These are phyloP conservation scores for Phaseolus coccineus DNA, from an alignment of 331 rosid genomes.

Conservation along the genomic window DNA sequence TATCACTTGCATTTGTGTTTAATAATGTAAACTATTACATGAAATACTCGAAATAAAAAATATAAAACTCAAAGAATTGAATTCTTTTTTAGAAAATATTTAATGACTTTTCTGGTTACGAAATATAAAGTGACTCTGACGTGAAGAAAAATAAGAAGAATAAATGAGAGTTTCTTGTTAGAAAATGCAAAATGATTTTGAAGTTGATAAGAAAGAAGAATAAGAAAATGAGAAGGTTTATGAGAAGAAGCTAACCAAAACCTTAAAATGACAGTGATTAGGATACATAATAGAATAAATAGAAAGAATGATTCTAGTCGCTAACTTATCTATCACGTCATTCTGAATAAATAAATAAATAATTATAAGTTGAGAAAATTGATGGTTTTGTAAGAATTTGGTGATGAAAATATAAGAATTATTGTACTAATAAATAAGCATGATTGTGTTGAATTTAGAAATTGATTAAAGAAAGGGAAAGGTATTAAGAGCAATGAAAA, in stretches of 20 bases:
- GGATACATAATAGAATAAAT: neutral
- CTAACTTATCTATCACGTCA: slow-evolving; percentile 12
- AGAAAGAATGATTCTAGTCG: neutral
- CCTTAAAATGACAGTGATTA: slow-evolving; percentile 9
- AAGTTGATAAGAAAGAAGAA: neutral
- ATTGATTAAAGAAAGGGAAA: slow-evolving; percentile 2
- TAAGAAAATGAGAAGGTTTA: neutral
- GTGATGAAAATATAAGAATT: neutral
- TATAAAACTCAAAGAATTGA: too few relatives aligned
- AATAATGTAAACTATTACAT: too few relatives aligned
- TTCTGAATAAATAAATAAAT: neutral
- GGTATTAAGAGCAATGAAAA: slow-evolving; percentile 2
- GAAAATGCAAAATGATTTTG: neutral
- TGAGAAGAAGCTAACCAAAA: neutral
- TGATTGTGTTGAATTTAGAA: neutral
- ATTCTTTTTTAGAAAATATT: too few relatives aligned
- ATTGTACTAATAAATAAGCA: neutral
- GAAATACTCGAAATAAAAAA: too few relatives aligned
- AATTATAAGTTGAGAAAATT: neutral
- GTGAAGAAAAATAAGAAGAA: too few relatives aligned
- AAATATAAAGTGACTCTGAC: too few relatives aligned
- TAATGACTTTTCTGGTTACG: too few relatives aligned
- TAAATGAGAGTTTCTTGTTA: too few relatives aligned
- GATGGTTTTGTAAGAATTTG: neutral
- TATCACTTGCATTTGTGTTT: too few relatives aligned